These are phyloP conservation scores for Astraeus odoratus DNA, from an alignment of 768 basidiomycete species.

Conservation along the genomic window DNA sequence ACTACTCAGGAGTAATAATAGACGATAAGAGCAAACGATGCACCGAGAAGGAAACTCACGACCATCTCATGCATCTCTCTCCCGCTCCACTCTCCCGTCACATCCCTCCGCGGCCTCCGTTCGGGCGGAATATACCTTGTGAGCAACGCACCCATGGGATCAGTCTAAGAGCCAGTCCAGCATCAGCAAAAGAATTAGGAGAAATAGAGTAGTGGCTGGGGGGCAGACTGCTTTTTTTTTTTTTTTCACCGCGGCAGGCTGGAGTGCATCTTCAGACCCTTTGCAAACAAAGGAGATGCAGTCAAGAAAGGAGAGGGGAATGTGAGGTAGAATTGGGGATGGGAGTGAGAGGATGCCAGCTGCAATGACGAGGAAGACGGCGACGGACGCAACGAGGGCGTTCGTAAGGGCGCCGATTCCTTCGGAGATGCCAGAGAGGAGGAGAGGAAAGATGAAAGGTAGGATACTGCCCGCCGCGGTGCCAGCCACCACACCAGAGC, in stretches of 20 bases:
- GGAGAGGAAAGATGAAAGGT: conserved; percentile 35
- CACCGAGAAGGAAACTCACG: conserved; percentile 41
- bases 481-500: conserved; percentile 56
- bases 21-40: conserved; percentile 2
- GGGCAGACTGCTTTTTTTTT: conserved; percentile 3
- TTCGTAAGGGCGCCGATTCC: background rate
- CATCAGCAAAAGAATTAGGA: background rate
- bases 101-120: conserved; percentile 64
- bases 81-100: conserved; percentile 66
- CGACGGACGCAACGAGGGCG: background rate
- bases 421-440: conserved; percentile 20
- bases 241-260: conserved; percentile 3
- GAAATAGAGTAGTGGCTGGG: background rate
- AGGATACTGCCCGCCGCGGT: conserved; percentile 17
- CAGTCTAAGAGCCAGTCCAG: conserved; percentile 47
- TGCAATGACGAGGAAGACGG: background rate
- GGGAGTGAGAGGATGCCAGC: background rate
- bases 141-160: conserved; percentile 73
- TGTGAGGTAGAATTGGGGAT: conserved; percentile 2
- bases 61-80: conserved; percentile 74
- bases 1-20: conserved; percentile 4
- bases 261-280: background rate
- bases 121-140: conserved; percentile 82
- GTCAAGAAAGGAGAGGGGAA: conserved; percentile 5
- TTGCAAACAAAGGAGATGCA: background rate